Evolutionary conservation across 805 yeast genomes (phyloP).

Genomic region (Candida hispaniensis): DNA sequence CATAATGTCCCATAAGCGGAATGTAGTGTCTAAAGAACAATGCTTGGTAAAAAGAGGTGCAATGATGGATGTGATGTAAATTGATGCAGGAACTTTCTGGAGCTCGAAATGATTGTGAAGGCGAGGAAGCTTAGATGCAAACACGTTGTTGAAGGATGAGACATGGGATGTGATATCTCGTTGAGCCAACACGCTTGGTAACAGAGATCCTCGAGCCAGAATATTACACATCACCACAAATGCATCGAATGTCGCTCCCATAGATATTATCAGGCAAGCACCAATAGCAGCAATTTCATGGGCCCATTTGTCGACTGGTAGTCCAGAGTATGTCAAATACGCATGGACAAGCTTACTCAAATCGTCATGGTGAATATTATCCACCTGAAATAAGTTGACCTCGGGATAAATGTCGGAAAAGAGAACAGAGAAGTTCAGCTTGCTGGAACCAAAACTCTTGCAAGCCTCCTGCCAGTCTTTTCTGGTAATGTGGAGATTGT

Average conservation of each 20-base stretch:
- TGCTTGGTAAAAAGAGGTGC: conserved; percentile 36
- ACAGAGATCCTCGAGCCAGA: conserved; percentile 28
- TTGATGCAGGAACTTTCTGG: conserved; percentile 34
- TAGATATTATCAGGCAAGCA: conserved; percentile 34
- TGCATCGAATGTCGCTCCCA: conserved; percentile 31
- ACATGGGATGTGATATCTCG: conserved; percentile 28
- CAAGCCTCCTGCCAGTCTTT: conserved; percentile 36
- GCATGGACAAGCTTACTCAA: conserved; percentile 31
- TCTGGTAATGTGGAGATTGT: conserved; percentile 39
- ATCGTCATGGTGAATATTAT: conserved; percentile 29
- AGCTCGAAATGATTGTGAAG: conserved; percentile 42
- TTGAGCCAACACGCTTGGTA: conserved; percentile 27
- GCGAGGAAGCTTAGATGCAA: conserved; percentile 36
- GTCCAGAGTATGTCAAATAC: conserved; percentile 24
- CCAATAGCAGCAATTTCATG: conserved; percentile 33
- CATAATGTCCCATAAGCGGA: conserved; percentile 46
- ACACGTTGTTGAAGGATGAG: conserved; percentile 38
- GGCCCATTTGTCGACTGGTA: too few relatives aligned
- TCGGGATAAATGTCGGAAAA: conserved; percentile 35
- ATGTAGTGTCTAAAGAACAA: conserved; percentile 37
- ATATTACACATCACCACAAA: conserved; percentile 35
- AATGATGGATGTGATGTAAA: conserved; percentile 37
- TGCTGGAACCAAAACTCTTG: conserved; percentile 39
- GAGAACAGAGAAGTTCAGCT: conserved; percentile 34
- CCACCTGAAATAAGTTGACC: conserved; percentile 30